Evolutionary conservation across 2,329 filamentous ascomycete genomes (phyloP).

Genomic region (Pseudophaeomoniella oleicola): DNA sequence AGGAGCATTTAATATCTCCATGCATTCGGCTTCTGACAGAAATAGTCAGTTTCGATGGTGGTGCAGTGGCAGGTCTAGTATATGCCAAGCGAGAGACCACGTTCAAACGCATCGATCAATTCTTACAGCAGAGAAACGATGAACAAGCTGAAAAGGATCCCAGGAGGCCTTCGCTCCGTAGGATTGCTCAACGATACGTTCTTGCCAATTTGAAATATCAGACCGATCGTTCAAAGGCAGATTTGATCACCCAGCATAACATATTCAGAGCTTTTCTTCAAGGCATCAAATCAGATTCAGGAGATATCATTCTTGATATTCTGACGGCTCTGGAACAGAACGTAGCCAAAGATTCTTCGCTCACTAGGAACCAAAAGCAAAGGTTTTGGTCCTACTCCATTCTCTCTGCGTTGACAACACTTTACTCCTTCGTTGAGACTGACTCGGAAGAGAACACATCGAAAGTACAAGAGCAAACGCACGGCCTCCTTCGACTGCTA

Average conservation of each 20-base stretch:
- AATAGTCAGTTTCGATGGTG: conserved; percentile 73
- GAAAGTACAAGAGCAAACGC: conserved; percentile 52
- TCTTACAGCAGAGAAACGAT: conserved; percentile 55
- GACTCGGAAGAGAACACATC: conserved; percentile 28
- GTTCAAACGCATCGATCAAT: conserved; percentile 64
- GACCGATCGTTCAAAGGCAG: conserved; percentile 60
- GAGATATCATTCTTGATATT: conserved; percentile 60
- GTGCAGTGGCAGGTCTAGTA: conserved; percentile 59
- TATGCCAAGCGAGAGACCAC: conserved; percentile 67
- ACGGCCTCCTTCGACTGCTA: conserved; percentile 58
- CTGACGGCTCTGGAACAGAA: conserved; percentile 54
- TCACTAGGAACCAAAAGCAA: conserved; percentile 61
- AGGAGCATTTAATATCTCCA: conserved; percentile 79
- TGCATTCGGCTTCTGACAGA: conserved; percentile 76
- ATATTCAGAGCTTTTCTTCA: conserved; percentile 59
- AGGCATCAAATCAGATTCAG: conserved; percentile 62
- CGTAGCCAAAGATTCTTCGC: conserved; percentile 58
- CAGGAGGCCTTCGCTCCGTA: conserved; percentile 66
- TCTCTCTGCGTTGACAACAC: conserved; percentile 54
- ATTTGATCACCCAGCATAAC: conserved; percentile 63
- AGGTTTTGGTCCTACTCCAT: conserved; percentile 61
- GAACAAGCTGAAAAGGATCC: conserved; percentile 35
- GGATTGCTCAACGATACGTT: conserved; percentile 69
- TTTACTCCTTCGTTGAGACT: conserved; percentile 44
- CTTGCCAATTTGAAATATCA: conserved; percentile 67